Percentiles rank a stretch among this genome's conserved stretches.
Evolutionary conservation across 768 basidiomycete genomes (phyloP).

Genomic region (Suillus clintonianus): DNA sequence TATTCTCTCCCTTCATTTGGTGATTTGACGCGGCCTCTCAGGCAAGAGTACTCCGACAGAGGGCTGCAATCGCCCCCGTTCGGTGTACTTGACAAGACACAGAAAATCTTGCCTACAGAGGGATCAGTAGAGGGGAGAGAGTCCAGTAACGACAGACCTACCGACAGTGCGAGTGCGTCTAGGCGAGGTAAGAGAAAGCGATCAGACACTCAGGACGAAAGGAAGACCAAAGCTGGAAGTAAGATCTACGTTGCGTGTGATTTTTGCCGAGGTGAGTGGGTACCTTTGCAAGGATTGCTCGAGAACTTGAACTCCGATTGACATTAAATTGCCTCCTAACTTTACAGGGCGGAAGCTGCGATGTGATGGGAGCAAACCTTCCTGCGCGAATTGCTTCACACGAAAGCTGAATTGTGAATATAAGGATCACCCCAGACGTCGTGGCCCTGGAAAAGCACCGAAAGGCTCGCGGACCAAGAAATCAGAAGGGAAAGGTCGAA

Average conservation of each 20-base stretch:
- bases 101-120: background rate
- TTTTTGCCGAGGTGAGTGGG: conserved; percentile 69
- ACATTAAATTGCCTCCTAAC: background rate
- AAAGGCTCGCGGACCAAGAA: conserved; percentile 57
- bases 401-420: conserved; percentile 58
- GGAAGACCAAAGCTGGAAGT: conserved; percentile 19
- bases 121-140: background rate
- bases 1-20: conserved; percentile 27
- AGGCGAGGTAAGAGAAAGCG: conserved; percentile 8
- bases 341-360: conserved; percentile 68
- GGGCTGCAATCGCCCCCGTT: conserved; percentile 30
- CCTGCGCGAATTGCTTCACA: conserved; percentile 61
- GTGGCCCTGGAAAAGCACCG: conserved; percentile 76
- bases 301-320: background rate
- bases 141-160: conserved; percentile 2
- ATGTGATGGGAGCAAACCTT: conserved; percentile 67
- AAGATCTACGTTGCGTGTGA: conserved; percentile 62
- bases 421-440: conserved; percentile 50
- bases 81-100: conserved; percentile 25
- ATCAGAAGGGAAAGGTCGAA: conserved; percentile 27
- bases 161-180: background rate
- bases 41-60: conserved; percentile 18
- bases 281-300: background rate
- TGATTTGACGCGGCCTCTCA: conserved; percentile 24
- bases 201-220: conserved; percentile 18